Evolutionary conservation across 768 basidiomycete species (phyloP), one percentile per base, ranked within the genome.

Genomic region (Leccinum imitatum): DNA sequence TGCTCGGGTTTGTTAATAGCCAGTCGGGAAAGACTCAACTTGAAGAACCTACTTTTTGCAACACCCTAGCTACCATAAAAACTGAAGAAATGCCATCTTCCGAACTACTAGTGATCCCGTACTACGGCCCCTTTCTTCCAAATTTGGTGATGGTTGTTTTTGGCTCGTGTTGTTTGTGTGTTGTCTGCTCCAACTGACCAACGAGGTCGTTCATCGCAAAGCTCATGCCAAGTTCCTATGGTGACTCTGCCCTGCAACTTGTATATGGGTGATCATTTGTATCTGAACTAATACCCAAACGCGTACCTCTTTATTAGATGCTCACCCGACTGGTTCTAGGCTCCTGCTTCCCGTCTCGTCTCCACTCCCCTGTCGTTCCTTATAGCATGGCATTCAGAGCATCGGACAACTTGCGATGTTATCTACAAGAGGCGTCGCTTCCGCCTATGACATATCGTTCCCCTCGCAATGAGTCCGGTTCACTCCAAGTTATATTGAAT

Each of bases 371-470:
- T 39, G 17, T 48, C 17, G 11, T n/a, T 51, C 58, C 50, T 19
- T 46, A 44, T 30, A 44, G 31, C 59, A 73, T 73, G 72, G 56
- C 68, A 10, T 57, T 51, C 55, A 73, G 76, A 62, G 79, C 72
- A 54, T 76, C 77, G 17, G 72, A 77, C 63, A 78, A 81, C 63
- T 71, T 86, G 41, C 75, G 75, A 53, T 70, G 72, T 63, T 84
- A 84, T 61, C 67, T 86, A 7, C 80, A 74, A 21, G 76, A 76
- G 63, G 79, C 79, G 23, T 73, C 57, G 19, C 79, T 86, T 17
- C 84, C 85, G 3, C 59, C 30, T 19, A 78, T 84, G 75, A 60
- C 60, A 30, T 65, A 66, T 55, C 73, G 75, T 37, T 65, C 73
- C 9, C 54, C 73, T 37, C 79, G 78, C n/a, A 72, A 72, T 6